Evolutionary conservation across 345 rosid genomes (phyloP).

Genomic region (Carallia brachiata): DNA sequence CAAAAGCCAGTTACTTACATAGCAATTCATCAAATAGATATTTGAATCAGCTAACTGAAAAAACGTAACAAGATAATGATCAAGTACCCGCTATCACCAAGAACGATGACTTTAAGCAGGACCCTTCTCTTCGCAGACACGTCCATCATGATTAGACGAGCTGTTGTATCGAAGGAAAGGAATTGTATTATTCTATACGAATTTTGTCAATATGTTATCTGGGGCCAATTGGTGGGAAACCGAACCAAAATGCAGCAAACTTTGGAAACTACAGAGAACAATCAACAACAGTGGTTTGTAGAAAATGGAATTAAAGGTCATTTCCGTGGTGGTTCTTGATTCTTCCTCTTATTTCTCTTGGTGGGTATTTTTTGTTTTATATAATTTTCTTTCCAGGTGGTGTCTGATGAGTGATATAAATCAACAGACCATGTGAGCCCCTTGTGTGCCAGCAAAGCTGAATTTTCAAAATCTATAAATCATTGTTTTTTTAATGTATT

Average conservation of each 20-base stretch:
- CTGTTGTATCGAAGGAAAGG: not conserved
- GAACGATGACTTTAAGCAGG: conserved; percentile 81
- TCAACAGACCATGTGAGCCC: conserved; percentile 38
- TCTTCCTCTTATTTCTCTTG: conserved; percentile 17
- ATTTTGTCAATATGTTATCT: not conserved
- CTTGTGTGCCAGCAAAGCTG: conserved; percentile 43
- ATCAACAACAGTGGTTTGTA: not conserved
- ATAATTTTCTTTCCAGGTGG: not conserved
- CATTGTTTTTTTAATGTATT: no score
- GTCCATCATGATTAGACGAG: conserved; percentile 30
- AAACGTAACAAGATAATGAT: not conserved
- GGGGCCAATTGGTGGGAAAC: not conserved
- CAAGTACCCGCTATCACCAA: conserved; percentile 80
- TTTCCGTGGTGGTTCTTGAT: conserved; percentile 29
- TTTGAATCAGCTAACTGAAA: not conserved
- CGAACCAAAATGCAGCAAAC: not conserved
- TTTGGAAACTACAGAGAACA: not conserved
- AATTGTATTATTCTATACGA: not conserved
- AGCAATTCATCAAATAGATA: not conserved
- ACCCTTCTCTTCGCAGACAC: conserved; percentile 52
- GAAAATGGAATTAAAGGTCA: conserved; percentile 4
- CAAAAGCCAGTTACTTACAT: not conserved
- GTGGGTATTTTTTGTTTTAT: not conserved
- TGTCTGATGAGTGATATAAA: conserved; percentile 3
- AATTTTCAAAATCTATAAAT: not conserved